Percentiles rank a stretch among this genome's conserved stretches.
These are phyloP conservation scores for Saccharum spontaneum DNA, from an alignment of 176 grass and related monocot genomes.

Conservation along the genomic window DNA sequence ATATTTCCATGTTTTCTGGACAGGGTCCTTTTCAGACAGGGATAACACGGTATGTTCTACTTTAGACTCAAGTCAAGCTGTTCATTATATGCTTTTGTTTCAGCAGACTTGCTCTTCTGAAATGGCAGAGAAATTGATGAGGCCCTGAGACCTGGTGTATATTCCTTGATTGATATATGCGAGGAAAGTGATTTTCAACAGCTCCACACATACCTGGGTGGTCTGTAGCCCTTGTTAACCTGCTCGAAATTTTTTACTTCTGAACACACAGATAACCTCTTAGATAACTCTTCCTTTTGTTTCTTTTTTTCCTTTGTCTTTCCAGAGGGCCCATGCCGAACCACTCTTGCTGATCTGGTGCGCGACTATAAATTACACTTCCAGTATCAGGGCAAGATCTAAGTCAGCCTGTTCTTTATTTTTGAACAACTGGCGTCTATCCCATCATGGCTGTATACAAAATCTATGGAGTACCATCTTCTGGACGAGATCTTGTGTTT, in stretches of 20 bases:
- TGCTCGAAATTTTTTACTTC: slow-evolving; percentile 2
- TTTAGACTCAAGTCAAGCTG: slow-evolving; percentile 9
- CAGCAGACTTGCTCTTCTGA: slow-evolving; percentile 7
- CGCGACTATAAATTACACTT: slow-evolving; percentile 87
- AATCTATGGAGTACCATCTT: not conserved
- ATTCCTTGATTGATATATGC: slow-evolving; percentile 93
- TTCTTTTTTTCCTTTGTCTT: not conserved
- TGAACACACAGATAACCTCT: slow-evolving; percentile 4
- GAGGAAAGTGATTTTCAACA: slow-evolving; percentile 83
- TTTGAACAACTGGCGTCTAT: slow-evolving; percentile 2
- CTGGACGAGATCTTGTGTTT: slow-evolving; percentile 16
- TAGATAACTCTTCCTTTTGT: slow-evolving; percentile 11
- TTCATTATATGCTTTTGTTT: slow-evolving; percentile 24
- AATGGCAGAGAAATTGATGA: slow-evolving; percentile 80
- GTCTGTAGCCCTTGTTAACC: slow-evolving; percentile 43
- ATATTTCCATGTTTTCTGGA: slow-evolving; percentile 82
- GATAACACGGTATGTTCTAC: slow-evolving; percentile 66
- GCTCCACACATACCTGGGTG: slow-evolving; percentile 90
- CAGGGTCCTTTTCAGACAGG: slow-evolving; percentile 74
- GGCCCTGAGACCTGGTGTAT: slow-evolving; percentile 83
- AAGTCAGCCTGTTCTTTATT: slow-evolving; percentile 23
- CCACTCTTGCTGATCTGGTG: slow-evolving; percentile 71
- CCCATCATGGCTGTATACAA: not conserved
- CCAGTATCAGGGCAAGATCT: slow-evolving; percentile 92
- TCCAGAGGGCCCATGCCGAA: slow-evolving; percentile 86